These are phyloP conservation scores for Kalmanozyma brasiliensis DNA, from an alignment of 1,284 basidiomycete species.

Conservation along the genomic window DNA sequence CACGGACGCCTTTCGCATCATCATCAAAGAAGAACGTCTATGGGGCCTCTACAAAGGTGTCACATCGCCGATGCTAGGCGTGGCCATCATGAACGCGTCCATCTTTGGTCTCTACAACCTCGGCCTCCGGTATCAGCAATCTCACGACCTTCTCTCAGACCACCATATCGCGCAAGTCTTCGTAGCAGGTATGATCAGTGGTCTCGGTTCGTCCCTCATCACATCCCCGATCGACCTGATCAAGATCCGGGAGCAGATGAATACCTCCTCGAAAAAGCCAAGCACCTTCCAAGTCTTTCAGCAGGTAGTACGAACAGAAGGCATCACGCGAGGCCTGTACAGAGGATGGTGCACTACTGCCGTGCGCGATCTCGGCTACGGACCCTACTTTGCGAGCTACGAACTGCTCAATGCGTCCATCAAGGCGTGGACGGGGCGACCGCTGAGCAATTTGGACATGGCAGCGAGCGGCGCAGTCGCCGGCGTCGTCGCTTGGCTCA, in stretches of 20 bases:
- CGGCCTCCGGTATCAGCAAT: constrained; percentile 36
- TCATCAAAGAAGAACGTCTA: constrained; percentile 53
- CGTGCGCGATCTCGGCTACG: constrained; percentile 53
- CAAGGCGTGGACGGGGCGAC: background rate
- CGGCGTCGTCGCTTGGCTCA: constrained; percentile 59
- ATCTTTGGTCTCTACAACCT: constrained; percentile 60
- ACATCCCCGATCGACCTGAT: constrained; percentile 61
- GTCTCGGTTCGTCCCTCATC: constrained; percentile 54
- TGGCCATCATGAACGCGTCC: constrained; percentile 65
- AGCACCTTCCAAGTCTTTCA: constrained; percentile 34
- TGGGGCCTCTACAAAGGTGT: constrained; percentile 63
- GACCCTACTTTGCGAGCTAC: constrained; percentile 61
- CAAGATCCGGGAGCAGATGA: constrained; percentile 64
- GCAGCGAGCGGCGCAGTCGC: constrained; percentile 57
- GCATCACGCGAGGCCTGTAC: constrained; percentile 43
- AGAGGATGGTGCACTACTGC: constrained; percentile 56
- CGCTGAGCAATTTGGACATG: constrained; percentile 44
- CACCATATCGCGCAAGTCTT: constrained; percentile 39
- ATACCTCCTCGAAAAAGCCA: background rate
- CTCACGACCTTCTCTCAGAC: background rate
- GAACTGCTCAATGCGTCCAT: constrained; percentile 51
- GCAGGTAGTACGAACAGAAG: constrained; percentile 31
- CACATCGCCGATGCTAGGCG: constrained; percentile 59
- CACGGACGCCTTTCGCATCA: constrained; percentile 56
- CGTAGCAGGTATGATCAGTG: constrained; percentile 53